Conservation (phyloP, 2,329 filamentous ascomycete species). For the Geosmithia morbida region DNA sequence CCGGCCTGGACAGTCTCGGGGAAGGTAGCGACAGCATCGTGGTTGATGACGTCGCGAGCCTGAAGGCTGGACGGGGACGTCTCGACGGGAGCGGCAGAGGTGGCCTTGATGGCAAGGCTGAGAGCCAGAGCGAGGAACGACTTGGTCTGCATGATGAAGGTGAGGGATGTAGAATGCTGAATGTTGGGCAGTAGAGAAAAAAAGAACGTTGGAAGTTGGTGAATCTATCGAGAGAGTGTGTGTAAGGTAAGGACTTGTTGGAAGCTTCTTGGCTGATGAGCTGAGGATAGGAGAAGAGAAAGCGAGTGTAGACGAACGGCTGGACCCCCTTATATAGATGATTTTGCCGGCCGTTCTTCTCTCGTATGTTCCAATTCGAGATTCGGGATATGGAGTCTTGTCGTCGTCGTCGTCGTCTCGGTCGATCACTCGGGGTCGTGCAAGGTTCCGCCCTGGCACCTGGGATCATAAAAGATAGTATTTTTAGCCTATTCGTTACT, state of each 20-base stretch:
- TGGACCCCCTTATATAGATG: neutral
- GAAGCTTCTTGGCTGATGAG: neutral
- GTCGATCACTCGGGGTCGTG: too few species aligned
- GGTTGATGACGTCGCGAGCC: conserved; percentile 8
- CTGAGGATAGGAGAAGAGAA: too few species aligned
- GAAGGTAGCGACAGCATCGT: conserved; percentile 12
- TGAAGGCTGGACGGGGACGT: neutral
- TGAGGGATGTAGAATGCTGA: neutral
- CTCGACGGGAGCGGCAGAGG: neutral
- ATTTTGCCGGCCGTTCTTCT: neutral
- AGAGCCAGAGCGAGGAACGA: neutral
- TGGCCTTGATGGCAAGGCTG: neutral
- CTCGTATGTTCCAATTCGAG: neutral
- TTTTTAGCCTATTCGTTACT: too few species aligned
- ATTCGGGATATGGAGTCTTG: neutral
- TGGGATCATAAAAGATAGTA: too few species aligned
- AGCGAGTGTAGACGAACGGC: neutral
- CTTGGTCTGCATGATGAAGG: neutral
- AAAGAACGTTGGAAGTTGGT: neutral
- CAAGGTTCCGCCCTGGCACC: neutral
- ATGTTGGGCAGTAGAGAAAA: too few species aligned
- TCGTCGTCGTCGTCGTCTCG: neutral
- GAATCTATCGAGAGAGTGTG: neutral
- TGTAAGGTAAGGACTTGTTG: neutral
- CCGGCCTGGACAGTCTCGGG: conserved; percentile 10